Evolutionary conservation across 352 stramenopile genomes (phyloP).

Genomic region (Pythium biforme): DNA sequence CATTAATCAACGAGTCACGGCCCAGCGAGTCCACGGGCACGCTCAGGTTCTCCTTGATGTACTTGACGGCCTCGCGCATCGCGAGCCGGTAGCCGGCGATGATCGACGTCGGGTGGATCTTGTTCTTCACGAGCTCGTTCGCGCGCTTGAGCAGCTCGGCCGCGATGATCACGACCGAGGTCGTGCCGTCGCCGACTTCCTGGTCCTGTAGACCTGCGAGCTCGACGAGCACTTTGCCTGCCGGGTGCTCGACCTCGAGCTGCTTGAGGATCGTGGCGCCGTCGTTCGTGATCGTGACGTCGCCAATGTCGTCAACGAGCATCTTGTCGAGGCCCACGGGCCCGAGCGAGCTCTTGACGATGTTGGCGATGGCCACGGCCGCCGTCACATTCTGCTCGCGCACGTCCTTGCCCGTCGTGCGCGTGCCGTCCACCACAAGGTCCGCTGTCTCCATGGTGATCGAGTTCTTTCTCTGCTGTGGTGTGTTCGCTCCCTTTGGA

Average conservation of each 20-base stretch:
- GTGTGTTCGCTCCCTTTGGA: not conserved
- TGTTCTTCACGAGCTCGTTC: constrained; percentile 97
- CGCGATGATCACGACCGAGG: constrained; percentile 98
- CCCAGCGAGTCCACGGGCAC: constrained; percentile 94
- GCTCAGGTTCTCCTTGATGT: constrained; percentile 98
- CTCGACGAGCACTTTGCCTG: constrained; percentile 98
- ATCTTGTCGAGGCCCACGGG: constrained; percentile 99
- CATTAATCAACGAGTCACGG: constrained; percentile 95
- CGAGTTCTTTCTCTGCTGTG: not conserved
- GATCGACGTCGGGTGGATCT: constrained; percentile 99
- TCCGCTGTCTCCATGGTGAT: constrained; percentile 64
- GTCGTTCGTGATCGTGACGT: constrained; percentile 99
- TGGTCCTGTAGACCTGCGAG: constrained; percentile 98
- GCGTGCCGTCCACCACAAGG: constrained; percentile 89
- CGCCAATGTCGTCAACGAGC: constrained; percentile 97
- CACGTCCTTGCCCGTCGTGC: constrained; percentile 92
- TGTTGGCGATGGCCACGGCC: constrained; percentile 98
- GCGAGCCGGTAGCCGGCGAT: constrained; percentile 98
- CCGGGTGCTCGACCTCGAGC: constrained; percentile 99
- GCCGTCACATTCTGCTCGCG: constrained; percentile 96
- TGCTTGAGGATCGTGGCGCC: constrained; percentile 99
- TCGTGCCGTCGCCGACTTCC: constrained; percentile 99
- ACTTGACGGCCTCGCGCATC: constrained; percentile 98
- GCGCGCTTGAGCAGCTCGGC: constrained; percentile 94
- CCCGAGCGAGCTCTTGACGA: constrained; percentile 98